These are phyloP conservation scores for Castanea mollissima DNA, from an alignment of 306 rosid genomes.

Conservation along the genomic window DNA sequence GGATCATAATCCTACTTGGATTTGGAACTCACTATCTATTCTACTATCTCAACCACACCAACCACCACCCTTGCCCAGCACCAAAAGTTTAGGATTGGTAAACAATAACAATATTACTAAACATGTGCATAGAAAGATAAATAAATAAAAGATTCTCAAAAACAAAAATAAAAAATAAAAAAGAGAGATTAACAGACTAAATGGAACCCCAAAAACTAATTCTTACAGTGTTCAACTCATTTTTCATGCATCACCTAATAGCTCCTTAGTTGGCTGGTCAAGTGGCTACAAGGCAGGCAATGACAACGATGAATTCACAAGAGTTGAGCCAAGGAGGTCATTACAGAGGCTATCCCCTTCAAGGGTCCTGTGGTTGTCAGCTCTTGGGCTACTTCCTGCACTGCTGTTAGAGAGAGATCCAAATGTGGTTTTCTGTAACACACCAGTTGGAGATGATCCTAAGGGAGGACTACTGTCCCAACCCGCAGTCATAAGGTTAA, in stretches of 20 bases:
- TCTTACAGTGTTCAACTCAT: conserved; percentile 5
- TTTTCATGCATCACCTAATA: neutral
- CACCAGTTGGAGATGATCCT: conserved; percentile 90
- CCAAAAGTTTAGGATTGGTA: conserved; percentile 10
- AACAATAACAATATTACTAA: conserved; percentile 8
- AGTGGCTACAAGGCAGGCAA: conserved; percentile 34
- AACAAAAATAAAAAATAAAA: neutral
- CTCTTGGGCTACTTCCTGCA: conserved; percentile 87
- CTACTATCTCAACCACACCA: neutral
- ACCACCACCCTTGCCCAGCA: neutral
- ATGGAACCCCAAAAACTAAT: conserved; percentile 1
- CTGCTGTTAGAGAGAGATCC: conserved; percentile 87
- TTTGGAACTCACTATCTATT: neutral
- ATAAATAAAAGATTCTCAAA: neutral
- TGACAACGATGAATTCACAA: conserved; percentile 32
- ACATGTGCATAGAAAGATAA: neutral
- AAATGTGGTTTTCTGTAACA: conserved; percentile 67
- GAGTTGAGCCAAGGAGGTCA: conserved; percentile 53
- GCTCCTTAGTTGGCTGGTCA: neutral
- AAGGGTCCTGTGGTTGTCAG: conserved; percentile 50
- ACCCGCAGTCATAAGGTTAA: conserved; percentile 69
- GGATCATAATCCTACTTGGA: neutral
- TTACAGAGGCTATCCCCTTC: conserved; percentile 68
- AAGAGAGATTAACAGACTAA: neutral
- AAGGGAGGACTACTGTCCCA: conserved; percentile 76